Evolutionary conservation across 345 rosid genomes (phyloP).

Genomic region (Eutrema yunnanense): DNA sequence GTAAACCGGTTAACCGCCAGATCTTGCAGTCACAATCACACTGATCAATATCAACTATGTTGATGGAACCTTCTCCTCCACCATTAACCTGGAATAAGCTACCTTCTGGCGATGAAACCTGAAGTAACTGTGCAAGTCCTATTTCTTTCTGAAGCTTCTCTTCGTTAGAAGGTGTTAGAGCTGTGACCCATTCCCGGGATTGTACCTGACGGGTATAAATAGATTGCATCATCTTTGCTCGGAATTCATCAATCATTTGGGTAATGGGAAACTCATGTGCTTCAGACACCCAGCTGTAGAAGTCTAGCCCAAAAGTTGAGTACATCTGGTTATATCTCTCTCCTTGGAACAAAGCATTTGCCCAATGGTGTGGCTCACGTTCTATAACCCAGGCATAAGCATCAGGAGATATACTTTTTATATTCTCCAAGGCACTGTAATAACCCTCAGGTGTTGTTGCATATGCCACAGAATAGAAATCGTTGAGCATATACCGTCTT

Average conservation of each 20-base stretch:
- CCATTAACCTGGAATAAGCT: conserved; percentile 65
- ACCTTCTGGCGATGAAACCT: conserved; percentile 45
- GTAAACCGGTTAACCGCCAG: conserved; percentile 71
- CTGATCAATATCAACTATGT: conserved; percentile 52
- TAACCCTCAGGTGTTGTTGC: conserved; percentile 60
- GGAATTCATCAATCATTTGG: conserved; percentile 66
- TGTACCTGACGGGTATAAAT: conserved; percentile 61
- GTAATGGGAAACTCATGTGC: conserved; percentile 89
- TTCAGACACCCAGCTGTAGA: conserved; percentile 90
- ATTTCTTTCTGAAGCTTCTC: conserved; percentile 66
- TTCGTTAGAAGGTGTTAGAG: conserved; percentile 71
- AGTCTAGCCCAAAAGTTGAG: conserved; percentile 67
- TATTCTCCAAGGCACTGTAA: conserved; percentile 50
- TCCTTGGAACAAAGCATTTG: conserved; percentile 68
- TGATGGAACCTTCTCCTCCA: conserved; percentile 48
- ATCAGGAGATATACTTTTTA: conserved; percentile 70
- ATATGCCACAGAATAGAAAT: conserved; percentile 74
- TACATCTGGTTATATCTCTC: conserved; percentile 72
- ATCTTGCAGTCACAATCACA: conserved; percentile 81
- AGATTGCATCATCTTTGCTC: conserved; percentile 86
- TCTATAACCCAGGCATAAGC: conserved; percentile 77
- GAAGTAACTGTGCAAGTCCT: conserved; percentile 39
- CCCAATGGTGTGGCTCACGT: conserved; percentile 92
- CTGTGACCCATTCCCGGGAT: conserved; percentile 65
- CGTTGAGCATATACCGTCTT: conserved; percentile 70